phyloP scores from a whole-genome alignment of 1,284 basidiomycete genomes.

The Rhodotorula sp. region DNA sequence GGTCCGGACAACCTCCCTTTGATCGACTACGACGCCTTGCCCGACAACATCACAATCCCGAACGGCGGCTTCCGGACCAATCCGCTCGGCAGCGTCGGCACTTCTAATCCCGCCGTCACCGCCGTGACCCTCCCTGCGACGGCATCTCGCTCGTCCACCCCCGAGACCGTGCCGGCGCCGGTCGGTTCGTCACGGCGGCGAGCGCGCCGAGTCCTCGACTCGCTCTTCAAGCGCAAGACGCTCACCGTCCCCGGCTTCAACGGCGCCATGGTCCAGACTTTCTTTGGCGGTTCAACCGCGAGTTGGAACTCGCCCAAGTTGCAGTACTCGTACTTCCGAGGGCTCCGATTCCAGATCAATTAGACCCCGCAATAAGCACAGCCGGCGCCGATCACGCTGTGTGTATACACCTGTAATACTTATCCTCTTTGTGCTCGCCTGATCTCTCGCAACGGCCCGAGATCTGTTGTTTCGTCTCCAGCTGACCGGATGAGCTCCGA shows the following conservation, averaged over 20 bases:
- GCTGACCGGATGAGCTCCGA: too few species aligned
- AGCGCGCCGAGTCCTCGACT: not conserved
- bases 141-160: not conserved
- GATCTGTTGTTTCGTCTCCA: too few species aligned
- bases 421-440: too few species aligned
- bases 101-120: not conserved
- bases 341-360: slow-evolving; percentile 31
- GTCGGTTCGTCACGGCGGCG: not conserved
- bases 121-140: not conserved
- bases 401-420: too few species aligned
- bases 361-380: too few species aligned
- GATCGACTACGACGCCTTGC: slow-evolving; percentile 34
- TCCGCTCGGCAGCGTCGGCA: not conserved
- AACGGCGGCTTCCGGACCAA: slow-evolving; percentile 34
- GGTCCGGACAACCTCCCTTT: not conserved
- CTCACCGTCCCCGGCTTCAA: slow-evolving; percentile 29
- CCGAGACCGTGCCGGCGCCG: not conserved
- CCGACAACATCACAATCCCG: slow-evolving; percentile 26
- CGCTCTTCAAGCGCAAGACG: slow-evolving; percentile 28
- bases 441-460: too few species aligned
- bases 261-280: slow-evolving; percentile 42
- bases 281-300: slow-evolving; percentile 36
- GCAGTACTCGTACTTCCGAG: slow-evolving; percentile 40
- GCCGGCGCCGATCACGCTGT: too few species aligned
- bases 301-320: slow-evolving; percentile 31